Base-by-base conservation (phyloP, 2,329 filamentous ascomycete species). In the Balansia obtecta region DNA sequence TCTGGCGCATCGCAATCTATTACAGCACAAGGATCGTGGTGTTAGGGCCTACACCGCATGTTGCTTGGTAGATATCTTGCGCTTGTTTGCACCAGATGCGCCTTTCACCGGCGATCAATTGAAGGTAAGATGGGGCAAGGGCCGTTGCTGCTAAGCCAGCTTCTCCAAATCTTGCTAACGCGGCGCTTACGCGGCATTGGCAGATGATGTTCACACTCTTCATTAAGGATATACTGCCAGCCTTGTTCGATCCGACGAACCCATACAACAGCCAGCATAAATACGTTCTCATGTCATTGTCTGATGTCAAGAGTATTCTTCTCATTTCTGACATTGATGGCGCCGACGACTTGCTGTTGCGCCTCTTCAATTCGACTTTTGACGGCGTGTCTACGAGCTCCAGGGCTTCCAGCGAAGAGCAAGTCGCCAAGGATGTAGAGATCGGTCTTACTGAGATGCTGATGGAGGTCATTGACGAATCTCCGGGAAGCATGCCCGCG, bases 121-220 rank as follows among this genome's bases (percentile, higher is more conserved):
- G 55, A 95, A 94, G 83, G 89, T 91, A 68, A 56, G 40, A n/a
- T 10, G 13, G 8, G 15, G 27, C 16, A 33, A 13, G 8, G 9
- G 9, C 72, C 59, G n/a, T 45, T 51, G 41, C 40, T 50, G 13
- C 39, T 27, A 33, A 43, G 4, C 22, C 32, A 41, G 47, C 3
- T 20, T 6, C 3, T 20, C 4, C 34, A 39, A 16, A 34, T 16
- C 30, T 46, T 12, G 34, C 33, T 55, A 47, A 56, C 56, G 43
- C 56, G 45, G 52, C 49, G 7, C 18, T 16, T 16, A 37, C 20
- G 30, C 37, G 13, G 27, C n/a, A n/a, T 18, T 33, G 10, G 10
- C 50, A 95, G 88, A 89, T 95, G 69, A 91, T 97, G 64, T 98
- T 97, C 71, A 85, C 83, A 30, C 80, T 95, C 54, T 88, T 96